Evolutionary conservation across 78 protist genomes (phyloP).

Genomic region (Dictyostelium citrinum): DNA sequence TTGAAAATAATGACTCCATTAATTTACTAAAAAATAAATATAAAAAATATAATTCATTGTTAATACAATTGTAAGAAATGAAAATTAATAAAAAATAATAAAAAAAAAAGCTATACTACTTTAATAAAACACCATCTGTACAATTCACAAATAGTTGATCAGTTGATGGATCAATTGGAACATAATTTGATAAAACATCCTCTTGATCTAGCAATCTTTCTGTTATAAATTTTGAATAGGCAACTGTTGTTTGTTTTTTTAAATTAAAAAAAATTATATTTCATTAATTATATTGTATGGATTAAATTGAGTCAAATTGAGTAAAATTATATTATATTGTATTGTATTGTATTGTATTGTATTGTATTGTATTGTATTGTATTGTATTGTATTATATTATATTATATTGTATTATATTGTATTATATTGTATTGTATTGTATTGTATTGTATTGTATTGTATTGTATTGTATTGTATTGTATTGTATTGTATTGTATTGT

Average conservation of each 20-base stretch:
- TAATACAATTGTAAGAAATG: background rate
- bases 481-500: too few species aligned
- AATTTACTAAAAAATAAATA: conserved; percentile 28
- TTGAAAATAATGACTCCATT: conserved; percentile 58
- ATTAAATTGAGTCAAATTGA: too few species aligned
- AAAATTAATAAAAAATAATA: background rate
- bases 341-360: too few species aligned
- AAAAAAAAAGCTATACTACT: background rate
- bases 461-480: too few species aligned
- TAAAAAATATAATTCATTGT: background rate
- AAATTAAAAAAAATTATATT: too few species aligned
- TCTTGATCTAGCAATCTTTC: conserved; percentile 33
- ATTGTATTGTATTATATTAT: too few species aligned
- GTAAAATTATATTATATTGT: too few species aligned
- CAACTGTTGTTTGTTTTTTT: too few species aligned
- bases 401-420: background rate
- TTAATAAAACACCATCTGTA: conserved; percentile 70
- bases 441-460: background rate
- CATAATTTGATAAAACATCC: background rate
- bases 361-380: too few species aligned
- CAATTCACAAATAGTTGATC: conserved; percentile 40
- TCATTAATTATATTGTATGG: too few species aligned
- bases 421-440: background rate
- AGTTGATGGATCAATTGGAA: conserved; percentile 58
- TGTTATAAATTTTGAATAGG: conserved; percentile 56